These are phyloP conservation scores for Pisolithus tinctorius DNA, from an alignment of 768 basidiomycete genomes.

Conservation along the genomic window DNA sequence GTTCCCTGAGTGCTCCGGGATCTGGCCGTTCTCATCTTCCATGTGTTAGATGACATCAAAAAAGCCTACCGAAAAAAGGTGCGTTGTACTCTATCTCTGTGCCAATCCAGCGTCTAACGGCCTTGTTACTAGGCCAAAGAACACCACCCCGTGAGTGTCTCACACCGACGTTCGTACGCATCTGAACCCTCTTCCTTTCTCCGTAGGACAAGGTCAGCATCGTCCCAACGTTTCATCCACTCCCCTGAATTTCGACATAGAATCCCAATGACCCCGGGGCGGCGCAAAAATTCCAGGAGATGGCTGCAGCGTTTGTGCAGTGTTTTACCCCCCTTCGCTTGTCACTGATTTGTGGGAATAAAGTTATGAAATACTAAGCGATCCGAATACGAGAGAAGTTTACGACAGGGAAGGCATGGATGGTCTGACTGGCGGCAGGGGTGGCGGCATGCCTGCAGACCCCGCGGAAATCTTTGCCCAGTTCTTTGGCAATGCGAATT, in stretches of 20 bases:
- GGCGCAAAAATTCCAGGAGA: conserved; percentile 78
- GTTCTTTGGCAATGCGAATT: conserved; percentile 57
- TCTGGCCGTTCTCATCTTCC: conserved; percentile 5
- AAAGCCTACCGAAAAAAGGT: conserved; percentile 94
- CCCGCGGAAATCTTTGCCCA: conserved; percentile 67
- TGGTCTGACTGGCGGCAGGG: conserved; percentile 46
- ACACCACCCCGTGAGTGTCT: conserved; percentile 70
- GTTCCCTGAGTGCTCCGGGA: conserved; percentile 7
- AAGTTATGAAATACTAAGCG: conserved; percentile 80
- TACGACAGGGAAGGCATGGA: conserved; percentile 76
- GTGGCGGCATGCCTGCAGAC: conserved; percentile 39
- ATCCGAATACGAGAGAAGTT: conserved; percentile 55
- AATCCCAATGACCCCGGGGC: conserved; percentile 88
- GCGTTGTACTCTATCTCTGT: conserved; percentile 14
- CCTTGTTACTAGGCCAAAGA: conserved; percentile 62
- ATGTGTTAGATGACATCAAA: conserved; percentile 70
- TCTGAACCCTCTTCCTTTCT: not conserved
- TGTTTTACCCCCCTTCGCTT: conserved; percentile 1
- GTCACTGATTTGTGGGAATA: conserved; percentile 7
- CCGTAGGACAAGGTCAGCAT: conserved; percentile 59
- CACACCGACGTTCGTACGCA: not conserved
- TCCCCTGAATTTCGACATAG: conserved; percentile 29
- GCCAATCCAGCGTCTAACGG: conserved; percentile 8
- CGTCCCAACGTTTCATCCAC: not conserved
- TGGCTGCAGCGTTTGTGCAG: conserved; percentile 72